phyloP scores from a whole-genome alignment of 2,329 filamentous ascomycete species.

The Neoscytalidium dimidiatum region DNA sequence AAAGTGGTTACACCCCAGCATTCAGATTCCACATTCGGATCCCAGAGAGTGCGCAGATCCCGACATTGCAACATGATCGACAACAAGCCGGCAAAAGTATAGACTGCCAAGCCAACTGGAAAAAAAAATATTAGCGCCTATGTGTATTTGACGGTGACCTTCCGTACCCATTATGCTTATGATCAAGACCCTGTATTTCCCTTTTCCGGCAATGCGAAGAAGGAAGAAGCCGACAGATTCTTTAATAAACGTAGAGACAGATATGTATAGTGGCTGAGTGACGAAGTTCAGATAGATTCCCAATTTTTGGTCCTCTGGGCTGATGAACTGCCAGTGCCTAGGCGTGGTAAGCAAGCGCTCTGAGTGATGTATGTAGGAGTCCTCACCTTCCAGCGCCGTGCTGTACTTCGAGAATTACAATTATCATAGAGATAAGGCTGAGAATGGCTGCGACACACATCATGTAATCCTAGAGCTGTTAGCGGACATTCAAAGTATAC shows the following conservation, averaged over 20 bases:
- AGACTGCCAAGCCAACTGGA: slow-evolving; percentile 34
- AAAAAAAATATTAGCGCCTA: not conserved
- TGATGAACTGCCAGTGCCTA: slow-evolving; percentile 46
- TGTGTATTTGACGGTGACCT: slow-evolving; percentile 35
- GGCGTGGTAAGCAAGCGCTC: not conserved
- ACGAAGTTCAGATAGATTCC: slow-evolving; percentile 53
- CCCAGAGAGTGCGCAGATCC: slow-evolving; percentile 50
- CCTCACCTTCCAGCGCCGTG: slow-evolving; percentile 46
- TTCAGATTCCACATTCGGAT: slow-evolving; percentile 37
- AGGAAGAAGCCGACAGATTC: slow-evolving; percentile 53
- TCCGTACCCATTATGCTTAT: slow-evolving; percentile 46
- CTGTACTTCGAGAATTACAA: slow-evolving; percentile 45
- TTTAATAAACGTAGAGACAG: slow-evolving; percentile 51
- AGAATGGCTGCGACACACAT: slow-evolving; percentile 40
- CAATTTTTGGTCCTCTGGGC: slow-evolving; percentile 30
- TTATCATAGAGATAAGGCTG: not conserved
- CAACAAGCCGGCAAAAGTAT: slow-evolving; percentile 48
- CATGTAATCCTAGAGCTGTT: slow-evolving; percentile 41
- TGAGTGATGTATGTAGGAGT: not conserved
- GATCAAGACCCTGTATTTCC: slow-evolving; percentile 44
- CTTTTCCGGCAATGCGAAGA: slow-evolving; percentile 46
- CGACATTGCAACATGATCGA: slow-evolving; percentile 53
- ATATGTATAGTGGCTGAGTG: slow-evolving; percentile 49
- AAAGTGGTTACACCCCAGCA: slow-evolving; percentile 48
- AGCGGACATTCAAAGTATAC: slow-evolving; percentile 6